phyloP scores from a whole-genome alignment of 1,139 yeast genomes.

The Protomyces inouyei region DNA sequence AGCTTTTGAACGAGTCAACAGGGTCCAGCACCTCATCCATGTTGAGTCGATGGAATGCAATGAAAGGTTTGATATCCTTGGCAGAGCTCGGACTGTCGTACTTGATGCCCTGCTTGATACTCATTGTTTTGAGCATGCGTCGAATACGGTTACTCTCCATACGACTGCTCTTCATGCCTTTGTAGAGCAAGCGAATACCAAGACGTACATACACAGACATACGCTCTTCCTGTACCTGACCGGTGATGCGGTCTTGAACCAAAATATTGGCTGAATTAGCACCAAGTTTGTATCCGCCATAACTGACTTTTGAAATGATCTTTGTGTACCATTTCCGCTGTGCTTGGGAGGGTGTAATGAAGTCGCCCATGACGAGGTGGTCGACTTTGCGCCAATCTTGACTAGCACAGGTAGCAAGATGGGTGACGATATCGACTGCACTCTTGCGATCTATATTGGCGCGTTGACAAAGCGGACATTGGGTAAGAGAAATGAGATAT shows the following conservation, averaged over 20 bases:
- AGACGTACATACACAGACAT: constrained; percentile 83
- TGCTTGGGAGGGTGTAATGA: constrained; percentile 76
- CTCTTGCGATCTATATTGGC: constrained; percentile 54
- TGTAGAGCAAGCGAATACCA: constrained; percentile 78
- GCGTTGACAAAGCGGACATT: constrained; percentile 73
- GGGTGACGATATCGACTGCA: constrained; percentile 70
- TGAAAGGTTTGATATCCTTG: constrained; percentile 66
- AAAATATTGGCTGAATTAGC: constrained; percentile 88
- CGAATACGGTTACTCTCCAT: constrained; percentile 58
- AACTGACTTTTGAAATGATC: constrained; percentile 68
- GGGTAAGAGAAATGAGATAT: constrained; percentile 54
- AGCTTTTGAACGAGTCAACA: constrained; percentile 55
- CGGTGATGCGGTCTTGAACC: constrained; percentile 87
- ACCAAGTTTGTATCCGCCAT: constrained; percentile 83
- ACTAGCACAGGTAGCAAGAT: constrained; percentile 80
- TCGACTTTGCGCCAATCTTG: constrained; percentile 70
- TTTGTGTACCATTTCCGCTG: constrained; percentile 85
- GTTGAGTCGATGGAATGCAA: constrained; percentile 73
- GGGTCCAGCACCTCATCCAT: constrained; percentile 60
- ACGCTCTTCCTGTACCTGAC: constrained; percentile 82
- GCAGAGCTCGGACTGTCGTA: constrained; percentile 68
- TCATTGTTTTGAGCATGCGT: constrained; percentile 55
- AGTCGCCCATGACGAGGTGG: constrained; percentile 60
- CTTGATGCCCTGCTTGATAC: constrained; percentile 76
- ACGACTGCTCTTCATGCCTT: constrained; percentile 55